Evolutionary conservation across 2,329 filamentous ascomycete species (phyloP).

Genomic region (Pleomassaria siparia): DNA sequence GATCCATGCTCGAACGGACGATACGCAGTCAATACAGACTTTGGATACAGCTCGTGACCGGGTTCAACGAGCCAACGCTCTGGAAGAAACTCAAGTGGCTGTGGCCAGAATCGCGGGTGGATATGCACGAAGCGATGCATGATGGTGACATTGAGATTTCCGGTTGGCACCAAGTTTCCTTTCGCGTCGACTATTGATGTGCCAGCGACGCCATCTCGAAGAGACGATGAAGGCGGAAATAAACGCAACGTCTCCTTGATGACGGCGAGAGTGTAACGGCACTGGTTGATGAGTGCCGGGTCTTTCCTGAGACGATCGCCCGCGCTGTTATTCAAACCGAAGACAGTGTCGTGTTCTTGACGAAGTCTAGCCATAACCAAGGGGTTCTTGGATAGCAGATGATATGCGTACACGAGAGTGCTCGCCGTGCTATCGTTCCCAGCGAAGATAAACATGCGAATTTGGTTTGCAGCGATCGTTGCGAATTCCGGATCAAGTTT

Average conservation of each 20-base stretch:
- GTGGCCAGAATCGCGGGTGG: constrained; percentile 2
- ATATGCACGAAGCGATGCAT: constrained; percentile 3
- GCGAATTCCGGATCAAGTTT: constrained; percentile 20
- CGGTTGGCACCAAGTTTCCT: not conserved
- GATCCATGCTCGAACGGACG: constrained; percentile 7
- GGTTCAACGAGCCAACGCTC: constrained; percentile 5
- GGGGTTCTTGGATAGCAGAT: constrained; percentile 21
- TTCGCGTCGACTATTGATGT: not conserved
- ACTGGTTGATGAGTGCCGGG: constrained; percentile 26
- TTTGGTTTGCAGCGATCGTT: constrained; percentile 14
- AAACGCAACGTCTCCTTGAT: constrained; percentile 37
- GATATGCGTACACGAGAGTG: constrained; percentile 23
- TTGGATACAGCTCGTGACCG: constrained; percentile 1
- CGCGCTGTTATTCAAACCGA: constrained; percentile 11
- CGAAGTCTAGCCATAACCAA: constrained; percentile 16
- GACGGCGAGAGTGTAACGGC: constrained; percentile 28
- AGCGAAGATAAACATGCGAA: constrained; percentile 26
- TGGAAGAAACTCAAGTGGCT: constrained; percentile 4
- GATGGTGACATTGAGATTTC: not conserved
- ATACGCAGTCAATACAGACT: not conserved
- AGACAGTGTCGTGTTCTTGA: constrained; percentile 24
- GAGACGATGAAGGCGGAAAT: constrained; percentile 17
- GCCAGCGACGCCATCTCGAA: constrained; percentile 5
- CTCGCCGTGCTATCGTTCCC: constrained; percentile 26
- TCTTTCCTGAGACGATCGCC: constrained; percentile 12